Evolutionary conservation across 345 rosid species (phyloP), one percentile per base, ranked within the genome.

Genomic region (Physaria fendleri): DNA sequence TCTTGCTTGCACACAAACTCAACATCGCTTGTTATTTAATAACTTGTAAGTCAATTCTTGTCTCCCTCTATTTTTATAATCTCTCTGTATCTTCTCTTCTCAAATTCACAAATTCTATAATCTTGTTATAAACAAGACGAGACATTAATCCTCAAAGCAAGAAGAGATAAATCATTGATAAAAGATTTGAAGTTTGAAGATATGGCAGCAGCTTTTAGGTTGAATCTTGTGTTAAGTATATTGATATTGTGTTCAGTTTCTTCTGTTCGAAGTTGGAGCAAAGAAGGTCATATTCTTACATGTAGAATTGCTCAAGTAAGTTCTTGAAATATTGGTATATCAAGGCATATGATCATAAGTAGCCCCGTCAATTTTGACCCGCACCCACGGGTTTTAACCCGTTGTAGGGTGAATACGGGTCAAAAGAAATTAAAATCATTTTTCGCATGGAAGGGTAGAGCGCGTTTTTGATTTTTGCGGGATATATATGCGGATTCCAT

Each of bases 241-340:
- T 28, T 82, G 69, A 71, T 73, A 65, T 65, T 50, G 40, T 47
- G 66, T 56, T 62, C 74, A 6, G 50, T 71, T 50, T 72, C 83
- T 9, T 74, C 66, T 25, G 77, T 81, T 32, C 64, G 34, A 5
- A 72, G 88, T 13, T 92, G 98, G 98, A 84, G 98, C 73, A 92
- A 85, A 73, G 98, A 92, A 74, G 98, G 96, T 57, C 98, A 92
- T 65, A 28, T 79, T 17, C 78, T 86, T 72, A 85, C 95, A 24
- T 92, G 96, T 59, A 78, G 84, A 66, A 84, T 92, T 28, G 96
- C 98, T 2, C 93, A 85, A 86, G 96, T 92, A 74, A 62, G 33
- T 56, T 42, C 1, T 5, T 49, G 37, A 67, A 29, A 24, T 51
- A 7, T 18, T 29, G 30, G 11, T 13, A 57, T 41, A 20, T 29